Evolutionary conservation across 768 basidiomycete genomes (phyloP).

Genomic region (Rhodotorula graminis): DNA sequence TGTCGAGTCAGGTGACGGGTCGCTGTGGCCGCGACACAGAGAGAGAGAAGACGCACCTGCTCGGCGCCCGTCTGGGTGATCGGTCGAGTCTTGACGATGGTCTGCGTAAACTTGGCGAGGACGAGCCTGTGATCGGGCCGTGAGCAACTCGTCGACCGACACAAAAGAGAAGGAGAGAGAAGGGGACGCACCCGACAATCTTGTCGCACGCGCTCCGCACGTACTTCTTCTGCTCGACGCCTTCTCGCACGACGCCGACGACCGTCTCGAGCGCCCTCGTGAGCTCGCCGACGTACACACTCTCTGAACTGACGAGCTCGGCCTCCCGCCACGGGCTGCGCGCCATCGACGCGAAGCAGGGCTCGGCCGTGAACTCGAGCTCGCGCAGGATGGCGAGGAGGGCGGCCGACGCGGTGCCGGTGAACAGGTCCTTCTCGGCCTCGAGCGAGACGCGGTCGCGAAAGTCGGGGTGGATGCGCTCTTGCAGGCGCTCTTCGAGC

Average conservation of each 20-base stretch:
- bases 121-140: slow-evolving; percentile 58
- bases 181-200: slow-evolving; percentile 72
- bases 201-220: slow-evolving; percentile 87
- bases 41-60: slow-evolving; percentile 57
- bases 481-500: slow-evolving; percentile 87
- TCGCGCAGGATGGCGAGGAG: slow-evolving; percentile 76
- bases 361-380: slow-evolving; percentile 76
- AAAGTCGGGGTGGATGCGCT: slow-evolving; percentile 69
- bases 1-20: too few relatives aligned
- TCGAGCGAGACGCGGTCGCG: slow-evolving; percentile 78
- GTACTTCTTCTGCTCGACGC: slow-evolving; percentile 93
- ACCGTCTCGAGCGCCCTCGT: slow-evolving; percentile 69
- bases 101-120: slow-evolving; percentile 79
- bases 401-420: slow-evolving; percentile 77
- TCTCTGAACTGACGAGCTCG: slow-evolving; percentile 81
- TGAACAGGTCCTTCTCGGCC: slow-evolving; percentile 78
- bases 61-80: slow-evolving; percentile 90
- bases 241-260: slow-evolving; percentile 67
- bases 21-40: slow-evolving; percentile 2
- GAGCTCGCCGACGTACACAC: slow-evolving; percentile 72
- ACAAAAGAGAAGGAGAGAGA: neutral
- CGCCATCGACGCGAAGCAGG: slow-evolving; percentile 68
- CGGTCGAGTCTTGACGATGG: slow-evolving; percentile 82
- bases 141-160: neutral
- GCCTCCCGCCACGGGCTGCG: slow-evolving; percentile 71